These are phyloP conservation scores for Larix kaempferi DNA, from an alignment of 75 land plant genomes.

Conservation along the genomic window DNA sequence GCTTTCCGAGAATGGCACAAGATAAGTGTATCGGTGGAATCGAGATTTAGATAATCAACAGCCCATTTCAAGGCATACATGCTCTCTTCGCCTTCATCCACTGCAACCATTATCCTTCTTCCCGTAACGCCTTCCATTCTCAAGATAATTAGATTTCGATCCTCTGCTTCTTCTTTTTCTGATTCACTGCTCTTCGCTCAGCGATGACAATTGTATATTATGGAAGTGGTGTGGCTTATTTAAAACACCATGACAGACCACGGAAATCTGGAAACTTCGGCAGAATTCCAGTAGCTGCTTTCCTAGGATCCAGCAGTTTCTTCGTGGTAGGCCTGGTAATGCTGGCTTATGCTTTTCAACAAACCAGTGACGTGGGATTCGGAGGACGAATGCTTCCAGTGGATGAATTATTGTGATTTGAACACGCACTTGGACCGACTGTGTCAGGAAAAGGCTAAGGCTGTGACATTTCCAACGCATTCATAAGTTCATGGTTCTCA, in stretches of 20 bases:
- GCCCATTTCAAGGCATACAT: slow-evolving; percentile 32
- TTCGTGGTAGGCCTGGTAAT: too few species aligned
- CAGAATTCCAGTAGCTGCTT: background rate
- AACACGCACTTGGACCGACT: too few species aligned
- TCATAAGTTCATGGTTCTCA: too few species aligned
- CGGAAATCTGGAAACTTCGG: slow-evolving; percentile 1
- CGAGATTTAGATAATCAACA: slow-evolving; percentile 10
- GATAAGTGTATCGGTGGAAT: background rate
- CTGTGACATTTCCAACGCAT: too few species aligned
- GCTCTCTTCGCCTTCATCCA: slow-evolving; percentile 39
- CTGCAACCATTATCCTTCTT: slow-evolving; percentile 29
- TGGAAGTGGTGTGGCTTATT: background rate
- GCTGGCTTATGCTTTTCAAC: too few species aligned
- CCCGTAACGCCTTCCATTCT: slow-evolving; percentile 3
- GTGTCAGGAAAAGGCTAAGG: too few species aligned
- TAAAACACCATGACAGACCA: background rate
- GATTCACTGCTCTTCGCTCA: background rate
- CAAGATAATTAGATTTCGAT: background rate
- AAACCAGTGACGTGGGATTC: too few species aligned
- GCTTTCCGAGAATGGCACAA: slow-evolving; percentile 19
- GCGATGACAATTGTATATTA: background rate
- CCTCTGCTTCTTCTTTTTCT: too few species aligned
- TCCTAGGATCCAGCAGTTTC: background rate
- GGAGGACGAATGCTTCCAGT: too few species aligned
- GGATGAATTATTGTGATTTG: too few species aligned